Evolutionary conservation across 1,284 basidiomycete species (phyloP), one percentile per base, ranked within the genome.

Genomic region (Malassezia sympodialis): DNA sequence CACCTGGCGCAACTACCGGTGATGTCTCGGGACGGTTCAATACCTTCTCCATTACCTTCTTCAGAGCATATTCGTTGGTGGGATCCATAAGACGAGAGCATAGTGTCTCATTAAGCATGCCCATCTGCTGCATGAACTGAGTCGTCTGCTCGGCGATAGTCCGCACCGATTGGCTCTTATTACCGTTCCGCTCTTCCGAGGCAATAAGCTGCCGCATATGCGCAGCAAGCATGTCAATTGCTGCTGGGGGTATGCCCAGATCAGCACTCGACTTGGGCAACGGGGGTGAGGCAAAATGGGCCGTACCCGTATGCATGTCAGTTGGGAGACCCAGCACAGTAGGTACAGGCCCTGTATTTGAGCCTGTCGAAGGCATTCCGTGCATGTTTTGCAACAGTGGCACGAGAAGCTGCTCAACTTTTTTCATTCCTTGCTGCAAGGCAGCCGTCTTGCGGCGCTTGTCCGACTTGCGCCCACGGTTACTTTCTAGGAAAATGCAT

Each of bases 401-500:
- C 32, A 63, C 58, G 26, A 74, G 59, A 15, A 71, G 65, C 39
- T 66, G 61, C 54, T 74, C 72, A 65, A 74, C 71, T 59, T 71
- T 72, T 50, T 68, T 65, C 19, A 74, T 56, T 41, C 59, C 66
- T 46, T 66, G 63, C 49, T 71, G 70, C 65, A 72, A 65, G 14
- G 66, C 68, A 27, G 66, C 66, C 12, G 66, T 61, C 48, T 66
- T 65, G 28, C 69, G 67, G 14, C 66, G 67, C 57, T 72, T 72
- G 49, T 64, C 67, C 47, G 66, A 63, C 51, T 71, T 73, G 34
- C 71, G 72, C 40, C 72, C 72, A 17, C 72, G 67, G 30, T 74
- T 69, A 57, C 65, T 68, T 47, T 72, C 70, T 28, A 69, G 65
- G 34, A 74, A 74, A 57, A 73, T 59, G 49, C 72, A 74, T 39